These are phyloP conservation scores for Aureobasidium sp. DNA, from an alignment of 2,329 filamentous ascomycete species.

Conservation along the genomic window DNA sequence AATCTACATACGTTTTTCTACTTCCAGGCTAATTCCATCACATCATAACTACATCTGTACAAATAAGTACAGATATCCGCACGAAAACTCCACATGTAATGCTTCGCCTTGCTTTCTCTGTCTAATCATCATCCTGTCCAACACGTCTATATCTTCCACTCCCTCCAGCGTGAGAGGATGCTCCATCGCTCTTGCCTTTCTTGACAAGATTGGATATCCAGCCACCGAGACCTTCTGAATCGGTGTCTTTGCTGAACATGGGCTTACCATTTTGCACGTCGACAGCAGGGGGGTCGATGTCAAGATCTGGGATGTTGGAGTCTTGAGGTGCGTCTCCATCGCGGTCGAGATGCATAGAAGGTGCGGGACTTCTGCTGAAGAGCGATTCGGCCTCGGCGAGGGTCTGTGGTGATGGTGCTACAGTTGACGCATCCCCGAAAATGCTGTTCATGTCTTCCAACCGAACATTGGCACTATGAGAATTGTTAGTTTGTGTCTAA, in stretches of 20 bases:
- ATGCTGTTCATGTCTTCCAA: slow-evolving; percentile 94
- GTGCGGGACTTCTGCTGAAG: slow-evolving; percentile 72
- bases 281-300: slow-evolving; percentile 70
- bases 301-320: slow-evolving; percentile 68
- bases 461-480: slow-evolving; percentile 63
- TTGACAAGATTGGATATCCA: slow-evolving; percentile 64
- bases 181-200: slow-evolving; percentile 42
- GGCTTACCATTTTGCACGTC: slow-evolving; percentile 45
- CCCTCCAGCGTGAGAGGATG: slow-evolving; percentile 27
- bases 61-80: neutral
- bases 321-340: slow-evolving; percentile 34
- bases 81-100: neutral
- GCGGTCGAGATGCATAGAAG: slow-evolving; percentile 62
- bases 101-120: neutral
- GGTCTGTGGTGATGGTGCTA: slow-evolving; percentile 70
- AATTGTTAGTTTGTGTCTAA: neutral
- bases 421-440: slow-evolving; percentile 87
- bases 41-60: slow-evolving; percentile 3
- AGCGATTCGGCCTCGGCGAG: slow-evolving; percentile 76
- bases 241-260: slow-evolving; percentile 30
- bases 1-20: neutral
- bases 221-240: slow-evolving; percentile 54
- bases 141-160: slow-evolving; percentile 42
- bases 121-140: slow-evolving; percentile 32
- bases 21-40: neutral